Base-by-base conservation (phyloP, 176 grass and related monocot genomes). In the Cocos nucifera region DNA sequence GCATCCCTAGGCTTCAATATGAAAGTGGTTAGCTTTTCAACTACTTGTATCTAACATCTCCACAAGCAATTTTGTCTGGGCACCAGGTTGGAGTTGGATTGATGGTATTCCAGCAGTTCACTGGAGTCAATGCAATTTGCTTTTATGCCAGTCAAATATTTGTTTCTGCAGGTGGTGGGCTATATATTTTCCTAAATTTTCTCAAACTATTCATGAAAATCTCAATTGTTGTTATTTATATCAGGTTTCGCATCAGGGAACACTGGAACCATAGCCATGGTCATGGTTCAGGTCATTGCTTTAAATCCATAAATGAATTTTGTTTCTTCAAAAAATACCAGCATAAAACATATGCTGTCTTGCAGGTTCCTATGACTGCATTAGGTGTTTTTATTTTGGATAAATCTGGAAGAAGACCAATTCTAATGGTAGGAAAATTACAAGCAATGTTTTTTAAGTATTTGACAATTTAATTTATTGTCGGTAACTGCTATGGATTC, bases 121-220 rank as follows among this genome's bases (percentile, higher is more conserved):
- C 85, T 49, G 89, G 89, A 83, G 81, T 95, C 18, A 95, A 95
- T 83, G 89, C 82, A n/a, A 80, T 89, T 58, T 68, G 65, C 62
- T 95, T 95, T 55, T 95, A 95, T 30, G 89, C 85, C 17, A 95
- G 82, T 69, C 82, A 95, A 70, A 95, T 95, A 79, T 95, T 95
- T 77, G 79, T 89, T 48, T 95, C 89, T 17, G 89, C 89, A 15
- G 89, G 89, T 95, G 80, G 78, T 71, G 48, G 22, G 15, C n/a
- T 69, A 54, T 17, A 12, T 3, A 44, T 44, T 44, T 14, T 44
- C 10, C 9, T 19, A 32, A n/a, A 17, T 18, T 57, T 68, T 19
- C 22, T 19, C 50, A 2, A 22, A 1, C 48, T 27, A 12, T 21
- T 55, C 52, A 52, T 67, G 17, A n/a, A 50, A 9, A 24, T 49